phyloP scores from a whole-genome alignment of 352 stramenopile genomes.

The Phytophthora pisi region DNA sequence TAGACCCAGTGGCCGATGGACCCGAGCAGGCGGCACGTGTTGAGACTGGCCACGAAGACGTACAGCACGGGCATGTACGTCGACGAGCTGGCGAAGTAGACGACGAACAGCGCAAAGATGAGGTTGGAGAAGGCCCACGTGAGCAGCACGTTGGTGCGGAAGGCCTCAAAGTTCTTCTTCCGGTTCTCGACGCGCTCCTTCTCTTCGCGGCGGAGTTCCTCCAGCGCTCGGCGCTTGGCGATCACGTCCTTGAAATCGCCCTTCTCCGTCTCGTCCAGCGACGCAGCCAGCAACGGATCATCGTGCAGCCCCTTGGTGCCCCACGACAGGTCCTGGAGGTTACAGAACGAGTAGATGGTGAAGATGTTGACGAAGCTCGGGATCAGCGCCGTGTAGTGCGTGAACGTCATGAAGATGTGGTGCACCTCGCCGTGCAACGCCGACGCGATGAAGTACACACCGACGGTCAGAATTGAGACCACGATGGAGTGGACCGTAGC shows the following conservation, averaged over 20 bases:
- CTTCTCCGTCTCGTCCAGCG: conserved; percentile 67
- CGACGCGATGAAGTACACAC: conserved; percentile 86
- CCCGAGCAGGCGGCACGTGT: conserved; percentile 66
- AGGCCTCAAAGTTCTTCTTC: conserved; percentile 83
- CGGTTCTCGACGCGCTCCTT: conserved; percentile 59
- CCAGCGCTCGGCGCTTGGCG: conserved; percentile 69
- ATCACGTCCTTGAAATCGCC: conserved; percentile 88
- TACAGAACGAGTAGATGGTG: conserved; percentile 91
- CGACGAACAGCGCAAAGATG: conserved; percentile 76
- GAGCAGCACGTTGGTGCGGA: conserved; percentile 84
- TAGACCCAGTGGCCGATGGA: conserved; percentile 81
- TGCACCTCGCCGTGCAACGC: conserved; percentile 82
- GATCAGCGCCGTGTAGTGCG: conserved; percentile 87
- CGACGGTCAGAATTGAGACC: conserved; percentile 71
- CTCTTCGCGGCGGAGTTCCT: conserved; percentile 73
- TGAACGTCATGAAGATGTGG: conserved; percentile 87
- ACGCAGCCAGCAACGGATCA: conserved; percentile 51
- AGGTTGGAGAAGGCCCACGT: conserved; percentile 86
- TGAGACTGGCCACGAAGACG: conserved; percentile 71
- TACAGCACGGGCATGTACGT: conserved; percentile 78
- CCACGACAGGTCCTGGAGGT: conserved; percentile 89
- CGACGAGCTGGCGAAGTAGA: conserved; percentile 61
- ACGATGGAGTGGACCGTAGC: conserved; percentile 59
- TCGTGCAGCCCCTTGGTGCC: conserved; percentile 77
- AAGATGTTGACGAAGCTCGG: conserved; percentile 92